Base-by-base conservation (phyloP, 352 stramenopile species). In the Phytophthora colocasiae region DNA sequence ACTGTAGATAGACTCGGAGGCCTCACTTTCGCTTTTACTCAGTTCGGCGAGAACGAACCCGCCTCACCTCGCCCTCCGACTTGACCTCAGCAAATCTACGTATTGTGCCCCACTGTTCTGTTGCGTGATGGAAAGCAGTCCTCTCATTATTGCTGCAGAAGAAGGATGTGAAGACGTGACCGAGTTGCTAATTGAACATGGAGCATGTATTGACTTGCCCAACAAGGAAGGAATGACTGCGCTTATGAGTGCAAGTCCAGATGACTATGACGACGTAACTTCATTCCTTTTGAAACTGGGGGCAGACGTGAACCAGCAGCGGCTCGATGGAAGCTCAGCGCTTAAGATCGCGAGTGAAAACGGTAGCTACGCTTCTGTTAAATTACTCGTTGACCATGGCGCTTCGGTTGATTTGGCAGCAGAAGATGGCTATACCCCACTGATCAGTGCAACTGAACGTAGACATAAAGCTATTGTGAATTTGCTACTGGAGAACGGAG, bases 121-220 rank as follows among this genome's bases (percentile, higher is more conserved):
- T 31, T 31, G 27, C 27, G 27, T 31, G 27, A 31, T 31, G 27
- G 27, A 31, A 31, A 31, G 43, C 27, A 68, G 22, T 32, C 26
- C 60, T 12, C 19, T 68, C 9, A 68, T 63, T n/a, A 46, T 38
- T 45, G 52, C 51, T 22, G 51, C 60, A n/a, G 40, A 50, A 3
- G 38, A 62, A 15, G 56, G 49, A 0, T 40, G 41, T 29, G 29
- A 32, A 4, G n/a, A 58, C 1, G 38, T 58, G 7, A 49, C 48
- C 4, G 32, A 45, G 8, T 24, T 69, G 10, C 44, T 69, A 2
- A 8, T 57, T 9, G 52, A 67, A 54, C 24, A 17, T 4, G 58
- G 58, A 4, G 58, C 58, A 27, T 43, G 43, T 4, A 39, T 36
- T 2, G 60, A 57, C 8, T 45, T 50, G 6, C 6, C 29, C 11